Base-by-base conservation (phyloP, 2,329 filamentous ascomycete genomes). In the Fusarium sororula region DNA sequence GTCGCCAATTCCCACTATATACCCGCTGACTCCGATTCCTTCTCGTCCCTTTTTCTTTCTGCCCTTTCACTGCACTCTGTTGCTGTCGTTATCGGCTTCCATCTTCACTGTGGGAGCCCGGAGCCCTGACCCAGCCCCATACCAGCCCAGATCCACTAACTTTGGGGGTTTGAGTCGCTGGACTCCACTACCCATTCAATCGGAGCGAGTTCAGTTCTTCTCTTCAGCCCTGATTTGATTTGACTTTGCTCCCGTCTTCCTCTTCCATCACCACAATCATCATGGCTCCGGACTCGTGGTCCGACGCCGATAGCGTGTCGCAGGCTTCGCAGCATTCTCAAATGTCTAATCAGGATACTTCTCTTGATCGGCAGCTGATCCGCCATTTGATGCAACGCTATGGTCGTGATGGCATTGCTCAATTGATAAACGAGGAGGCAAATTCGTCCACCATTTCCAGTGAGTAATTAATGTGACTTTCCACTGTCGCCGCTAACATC, bases 351-450 rank as follows among this genome's bases (percentile, higher is more conserved):
- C 78, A 79, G 38, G 77, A 79, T 51, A 75, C 77, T 64, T 67
- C 65, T n/a, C 76, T 82, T 42, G 81, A 82, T 64, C 80, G 80
- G 17, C 81, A 82, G 60, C 74, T 82, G 56, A 79, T 82, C 39
- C 79, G 81, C 38, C 81, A 82, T 73, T 78, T 82, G 14, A 77
- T 82, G 75, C 74, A 69, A 59, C 78, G 79, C 51, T 82, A 82
- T 63, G 78, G 79, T 38, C 78, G 75, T 32, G 80, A 82, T n/a
- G 80, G 80, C 45, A 68, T 82, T 30, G 75, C 74, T 41, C 78
- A 79, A 47, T 75, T 82, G 45, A 80, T 82, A 51, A 78, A 81
- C 61, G 80, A 82, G 72, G 80, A 82, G 66, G 66, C 74, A 50
- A 56, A 75, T 44, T 76, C 78, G n/a, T 67, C 77, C 32, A 67